These are phyloP conservation scores for Rhynchosporium agropyri DNA, from an alignment of 2,329 filamentous ascomycete genomes.

Conservation along the genomic window DNA sequence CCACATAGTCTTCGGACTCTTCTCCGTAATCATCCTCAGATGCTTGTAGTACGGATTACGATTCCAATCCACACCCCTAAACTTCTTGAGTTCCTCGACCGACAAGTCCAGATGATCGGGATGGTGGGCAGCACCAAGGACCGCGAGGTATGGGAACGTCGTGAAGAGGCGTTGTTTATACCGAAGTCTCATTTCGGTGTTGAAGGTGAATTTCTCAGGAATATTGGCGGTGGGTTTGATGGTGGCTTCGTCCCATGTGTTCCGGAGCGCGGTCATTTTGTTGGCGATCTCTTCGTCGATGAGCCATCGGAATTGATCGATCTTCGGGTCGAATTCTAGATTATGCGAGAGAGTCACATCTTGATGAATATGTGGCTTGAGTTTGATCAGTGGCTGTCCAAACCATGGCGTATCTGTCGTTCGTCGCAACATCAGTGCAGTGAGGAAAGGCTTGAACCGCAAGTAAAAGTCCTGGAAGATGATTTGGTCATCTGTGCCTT, in stretches of 20 bases:
- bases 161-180: constrained; percentile 27
- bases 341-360: constrained; percentile 26
- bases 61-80: constrained; percentile 14
- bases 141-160: constrained; percentile 28
- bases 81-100: constrained; percentile 20
- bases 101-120: constrained; percentile 21
- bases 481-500: constrained; percentile 8
- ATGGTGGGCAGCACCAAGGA: constrained; percentile 8
- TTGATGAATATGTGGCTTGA: constrained; percentile 29
- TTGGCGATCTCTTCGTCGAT: constrained; percentile 5
- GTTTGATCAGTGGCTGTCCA: constrained; percentile 26
- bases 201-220: constrained; percentile 18
- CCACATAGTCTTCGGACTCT: constrained; percentile 31
- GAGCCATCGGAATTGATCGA: constrained; percentile 9
- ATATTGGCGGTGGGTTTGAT: background rate
- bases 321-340: constrained; percentile 5
- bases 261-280: constrained; percentile 5
- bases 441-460: constrained; percentile 25
- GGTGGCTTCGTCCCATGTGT: constrained; percentile 2
- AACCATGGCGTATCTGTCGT: constrained; percentile 31
- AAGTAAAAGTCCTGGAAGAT: constrained; percentile 8
- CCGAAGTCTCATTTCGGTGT: constrained; percentile 5
- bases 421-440: constrained; percentile 30
- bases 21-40: constrained; percentile 22
- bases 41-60: constrained; percentile 20